Evolutionary conservation across 768 basidiomycete genomes (phyloP).

Genomic region (Daedaleopsis nitida): DNA sequence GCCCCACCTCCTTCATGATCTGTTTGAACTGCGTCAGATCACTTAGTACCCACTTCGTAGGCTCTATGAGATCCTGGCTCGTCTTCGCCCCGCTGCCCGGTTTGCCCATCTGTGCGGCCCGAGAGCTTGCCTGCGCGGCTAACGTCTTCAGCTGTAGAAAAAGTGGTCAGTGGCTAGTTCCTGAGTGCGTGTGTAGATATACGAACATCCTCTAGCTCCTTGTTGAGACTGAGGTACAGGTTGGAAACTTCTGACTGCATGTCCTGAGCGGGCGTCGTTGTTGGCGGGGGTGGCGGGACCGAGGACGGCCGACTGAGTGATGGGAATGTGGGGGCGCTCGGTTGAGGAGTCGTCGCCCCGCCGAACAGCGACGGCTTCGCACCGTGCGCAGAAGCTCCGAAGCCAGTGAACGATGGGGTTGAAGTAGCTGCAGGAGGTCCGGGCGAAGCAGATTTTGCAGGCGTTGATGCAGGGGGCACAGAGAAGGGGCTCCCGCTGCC

Average conservation of each 20-base stretch:
- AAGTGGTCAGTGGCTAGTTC: neutral
- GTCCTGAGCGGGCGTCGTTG: slow-evolving; percentile 44
- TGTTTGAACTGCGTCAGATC: slow-evolving; percentile 57
- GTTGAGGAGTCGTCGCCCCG: neutral
- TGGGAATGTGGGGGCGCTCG: neutral
- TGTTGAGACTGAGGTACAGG: slow-evolving; percentile 47
- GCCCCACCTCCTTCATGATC: slow-evolving; percentile 46
- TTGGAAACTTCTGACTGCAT: slow-evolving; percentile 67
- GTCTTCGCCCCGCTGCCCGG: slow-evolving; percentile 41
- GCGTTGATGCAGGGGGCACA: slow-evolving; percentile 8
- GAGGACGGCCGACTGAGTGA: neutral
- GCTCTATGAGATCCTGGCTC: slow-evolving; percentile 48
- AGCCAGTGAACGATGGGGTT: neutral
- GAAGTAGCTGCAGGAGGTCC: slow-evolving; percentile 1
- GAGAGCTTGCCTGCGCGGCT: slow-evolving; percentile 4
- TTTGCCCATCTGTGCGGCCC: slow-evolving; percentile 23
- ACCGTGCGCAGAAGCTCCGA: neutral
- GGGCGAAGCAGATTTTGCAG: neutral
- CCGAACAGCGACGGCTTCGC: slow-evolving; percentile 3
- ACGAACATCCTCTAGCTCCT: slow-evolving; percentile 64
- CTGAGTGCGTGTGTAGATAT: neutral
- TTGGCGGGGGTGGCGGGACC: slow-evolving; percentile 10
- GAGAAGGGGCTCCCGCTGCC: neutral
- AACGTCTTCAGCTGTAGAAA: slow-evolving; percentile 14
- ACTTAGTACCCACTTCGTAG: slow-evolving; percentile 53